Evolutionary conservation across 139 green algal species (phyloP).

Genomic region (Pleodorina starrii): DNA sequence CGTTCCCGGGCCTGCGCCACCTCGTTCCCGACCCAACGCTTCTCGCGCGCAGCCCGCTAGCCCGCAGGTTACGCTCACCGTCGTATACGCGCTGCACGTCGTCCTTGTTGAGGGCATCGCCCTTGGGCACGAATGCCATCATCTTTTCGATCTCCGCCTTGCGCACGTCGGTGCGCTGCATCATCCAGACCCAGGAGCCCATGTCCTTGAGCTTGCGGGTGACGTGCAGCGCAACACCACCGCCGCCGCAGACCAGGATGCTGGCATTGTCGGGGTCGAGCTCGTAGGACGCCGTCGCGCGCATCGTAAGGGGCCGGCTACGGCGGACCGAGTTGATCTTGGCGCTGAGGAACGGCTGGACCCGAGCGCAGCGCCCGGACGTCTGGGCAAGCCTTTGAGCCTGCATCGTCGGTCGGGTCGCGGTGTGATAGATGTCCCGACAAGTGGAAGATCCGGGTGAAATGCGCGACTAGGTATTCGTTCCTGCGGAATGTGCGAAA

Average conservation of each 20-base stretch:
- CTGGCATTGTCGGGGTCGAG: conserved; percentile 92
- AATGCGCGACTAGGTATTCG: neutral
- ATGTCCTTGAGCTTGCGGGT: conserved; percentile 92
- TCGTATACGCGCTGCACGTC: conserved; percentile 84
- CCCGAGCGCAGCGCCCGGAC: neutral
- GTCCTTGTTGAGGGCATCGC: conserved; percentile 84
- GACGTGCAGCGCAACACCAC: conserved; percentile 89
- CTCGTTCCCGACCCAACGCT: no score
- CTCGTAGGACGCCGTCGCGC: conserved; percentile 45
- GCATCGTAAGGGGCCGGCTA: conserved; percentile 1
- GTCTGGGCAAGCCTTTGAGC: conserved; percentile 1
- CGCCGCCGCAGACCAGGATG: conserved; percentile 93
- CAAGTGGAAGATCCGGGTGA: neutral
- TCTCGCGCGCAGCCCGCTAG: no score
- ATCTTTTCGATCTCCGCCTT: conserved; percentile 92
- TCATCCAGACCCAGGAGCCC: conserved; percentile 96
- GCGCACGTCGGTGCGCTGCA: conserved; percentile 86
- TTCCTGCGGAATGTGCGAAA: neutral
- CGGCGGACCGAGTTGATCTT: neutral
- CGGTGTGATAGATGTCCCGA: neutral
- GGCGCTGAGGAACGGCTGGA: conserved; percentile 19
- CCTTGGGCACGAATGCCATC: conserved; percentile 92
- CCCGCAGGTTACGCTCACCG: no score
- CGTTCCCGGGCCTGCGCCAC: no score
- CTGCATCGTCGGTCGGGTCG: neutral